Conservation (phyloP, 2,329 filamentous ascomycete genomes). For the Atkinsonella texensis region DNA sequence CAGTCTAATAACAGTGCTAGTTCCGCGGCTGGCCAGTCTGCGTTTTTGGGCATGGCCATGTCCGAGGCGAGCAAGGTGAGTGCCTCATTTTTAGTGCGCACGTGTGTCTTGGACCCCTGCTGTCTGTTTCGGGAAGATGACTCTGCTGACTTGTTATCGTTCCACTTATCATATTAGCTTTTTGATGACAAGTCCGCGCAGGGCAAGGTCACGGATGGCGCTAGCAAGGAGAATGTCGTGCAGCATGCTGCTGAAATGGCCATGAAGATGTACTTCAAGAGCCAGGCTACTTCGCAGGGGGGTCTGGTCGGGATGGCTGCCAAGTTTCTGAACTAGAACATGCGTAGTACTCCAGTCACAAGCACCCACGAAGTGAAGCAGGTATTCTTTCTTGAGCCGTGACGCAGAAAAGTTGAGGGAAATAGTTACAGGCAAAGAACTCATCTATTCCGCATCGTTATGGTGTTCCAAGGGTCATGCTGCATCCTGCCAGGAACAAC, state of each 20-base stretch:
- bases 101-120: too few species aligned
- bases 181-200: slow-evolving; percentile 46
- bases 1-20: slow-evolving; percentile 36
- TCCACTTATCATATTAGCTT: slow-evolving; percentile 27
- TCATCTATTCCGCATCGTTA: too few species aligned
- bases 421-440: too few species aligned
- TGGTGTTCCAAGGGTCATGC: too few species aligned
- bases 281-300: slow-evolving; percentile 38
- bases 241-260: slow-evolving; percentile 75
- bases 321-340: slow-evolving; percentile 24
- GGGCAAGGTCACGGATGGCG: slow-evolving; percentile 41
- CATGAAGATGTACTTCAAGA: slow-evolving; percentile 84
- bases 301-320: slow-evolving; percentile 33
- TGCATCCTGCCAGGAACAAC: too few species aligned
- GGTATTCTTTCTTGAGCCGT: too few species aligned
- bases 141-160: neutral
- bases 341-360: too few species aligned
- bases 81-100: neutral
- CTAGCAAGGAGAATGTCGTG: slow-evolving; percentile 71
- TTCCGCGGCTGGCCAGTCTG: slow-evolving; percentile 51
- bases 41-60: slow-evolving; percentile 80
- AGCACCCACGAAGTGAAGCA: too few species aligned
- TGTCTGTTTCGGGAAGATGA: too few species aligned
- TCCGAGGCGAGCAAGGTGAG: slow-evolving; percentile 67
- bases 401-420: too few species aligned